Evolutionary conservation across 1,284 basidiomycete species (phyloP).

Genomic region (Thelephora terrestris): DNA sequence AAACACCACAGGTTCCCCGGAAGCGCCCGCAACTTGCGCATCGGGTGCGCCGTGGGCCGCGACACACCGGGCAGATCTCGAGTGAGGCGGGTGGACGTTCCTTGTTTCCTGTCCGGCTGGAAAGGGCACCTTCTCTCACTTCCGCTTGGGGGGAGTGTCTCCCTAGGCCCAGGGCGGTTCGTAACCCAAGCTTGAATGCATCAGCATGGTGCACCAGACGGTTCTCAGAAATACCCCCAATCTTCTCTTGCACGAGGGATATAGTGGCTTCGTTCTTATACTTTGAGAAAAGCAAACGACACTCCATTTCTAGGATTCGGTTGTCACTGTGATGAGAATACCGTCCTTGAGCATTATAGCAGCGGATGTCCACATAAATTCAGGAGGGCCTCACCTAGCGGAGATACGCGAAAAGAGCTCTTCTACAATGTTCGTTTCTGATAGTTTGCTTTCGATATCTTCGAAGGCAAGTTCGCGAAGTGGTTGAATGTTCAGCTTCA

Average conservation of each 20-base stretch:
- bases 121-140: too few relatives aligned
- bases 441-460: background rate
- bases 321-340: too few relatives aligned
- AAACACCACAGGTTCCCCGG: too few relatives aligned
- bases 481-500: background rate
- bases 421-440: background rate
- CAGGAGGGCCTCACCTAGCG: conserved; percentile 94
- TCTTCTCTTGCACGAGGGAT: conserved; percentile 77
- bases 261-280: conserved; percentile 86
- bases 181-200: background rate
- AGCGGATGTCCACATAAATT: conserved; percentile 5
- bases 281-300: conserved; percentile 93
- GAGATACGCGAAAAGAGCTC: background rate
- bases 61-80: too few relatives aligned
- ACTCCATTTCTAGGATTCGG: conserved; percentile 21
- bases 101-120: too few relatives aligned
- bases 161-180: background rate
- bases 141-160: too few relatives aligned
- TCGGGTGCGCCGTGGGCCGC: too few relatives aligned
- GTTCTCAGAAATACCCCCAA: conserved; percentile 55
- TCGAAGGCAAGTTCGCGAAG: background rate
- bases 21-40: too few relatives aligned
- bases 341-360: background rate
- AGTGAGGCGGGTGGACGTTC: too few relatives aligned
- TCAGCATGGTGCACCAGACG: conserved; percentile 59